Evolutionary conservation across 1,284 basidiomycete species (phyloP).

Genomic region (Leccinum colubrinum): DNA sequence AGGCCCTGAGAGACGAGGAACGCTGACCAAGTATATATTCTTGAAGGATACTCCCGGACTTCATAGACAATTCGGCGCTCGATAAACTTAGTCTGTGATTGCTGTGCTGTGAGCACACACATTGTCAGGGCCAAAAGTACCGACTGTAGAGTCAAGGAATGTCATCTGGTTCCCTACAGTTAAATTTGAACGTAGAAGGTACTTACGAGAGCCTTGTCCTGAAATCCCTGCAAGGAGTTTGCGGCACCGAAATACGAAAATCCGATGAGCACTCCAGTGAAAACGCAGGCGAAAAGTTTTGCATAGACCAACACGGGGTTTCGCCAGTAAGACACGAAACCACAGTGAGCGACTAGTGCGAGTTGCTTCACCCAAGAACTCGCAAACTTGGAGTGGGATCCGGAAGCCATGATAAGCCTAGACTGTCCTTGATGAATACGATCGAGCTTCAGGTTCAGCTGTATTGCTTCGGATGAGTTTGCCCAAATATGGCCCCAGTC

Average conservation of each 20-base stretch:
- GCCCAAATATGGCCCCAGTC: slow-evolving; percentile 49
- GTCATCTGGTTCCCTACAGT: neutral
- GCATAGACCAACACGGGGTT: slow-evolving; percentile 74
- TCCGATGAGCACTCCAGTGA: slow-evolving; percentile 57
- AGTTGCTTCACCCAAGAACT: slow-evolving; percentile 49
- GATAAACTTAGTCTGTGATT: slow-evolving; percentile 19
- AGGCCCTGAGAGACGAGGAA: slow-evolving; percentile 61
- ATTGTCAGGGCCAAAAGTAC: slow-evolving; percentile 1
- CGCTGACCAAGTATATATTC: slow-evolving; percentile 81
- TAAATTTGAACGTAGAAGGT: neutral
- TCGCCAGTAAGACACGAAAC: slow-evolving; percentile 38
- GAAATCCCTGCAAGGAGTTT: slow-evolving; percentile 66
- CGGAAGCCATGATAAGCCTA: slow-evolving; percentile 8
- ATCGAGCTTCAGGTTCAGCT: slow-evolving; percentile 36
- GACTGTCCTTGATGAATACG: slow-evolving; percentile 32
- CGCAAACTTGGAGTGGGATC: slow-evolving; percentile 46
- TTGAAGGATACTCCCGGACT: slow-evolving; percentile 68
- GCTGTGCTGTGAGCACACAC: slow-evolving; percentile 16
- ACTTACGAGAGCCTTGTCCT: slow-evolving; percentile 72
- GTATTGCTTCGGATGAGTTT: slow-evolving; percentile 35
- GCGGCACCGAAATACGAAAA: slow-evolving; percentile 66
- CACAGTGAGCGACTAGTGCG: slow-evolving; percentile 40
- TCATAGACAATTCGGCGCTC: slow-evolving; percentile 55
- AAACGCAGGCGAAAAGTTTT: slow-evolving; percentile 59
- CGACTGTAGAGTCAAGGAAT: slow-evolving; percentile 7